A percentile compares a stretch with the other conserved stretches of the same genome.
Conservation (phyloP, 257 asterid species). For the Primulina eburnea region DNA sequence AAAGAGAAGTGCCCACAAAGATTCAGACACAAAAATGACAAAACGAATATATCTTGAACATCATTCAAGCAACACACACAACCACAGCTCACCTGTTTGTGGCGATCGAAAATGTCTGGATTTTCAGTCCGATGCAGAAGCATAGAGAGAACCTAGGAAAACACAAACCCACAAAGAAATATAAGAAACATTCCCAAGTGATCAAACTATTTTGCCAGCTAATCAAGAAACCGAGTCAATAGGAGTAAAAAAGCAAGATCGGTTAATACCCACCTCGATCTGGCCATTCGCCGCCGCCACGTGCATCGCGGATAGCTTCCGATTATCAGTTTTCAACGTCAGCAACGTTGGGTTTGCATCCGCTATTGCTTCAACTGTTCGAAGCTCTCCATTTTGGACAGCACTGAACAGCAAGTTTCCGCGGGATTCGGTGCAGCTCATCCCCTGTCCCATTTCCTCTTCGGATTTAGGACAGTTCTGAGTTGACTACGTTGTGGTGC, state of each 20-base stretch:
- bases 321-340: constrained; percentile 33
- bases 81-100: constrained; percentile 59
- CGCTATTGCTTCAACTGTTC: constrained; percentile 51
- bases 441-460: constrained; percentile 58
- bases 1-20: not conserved
- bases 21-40: not conserved
- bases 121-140: constrained; percentile 61
- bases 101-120: constrained; percentile 72
- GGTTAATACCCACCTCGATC: constrained; percentile 52
- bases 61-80: constrained; percentile 9
- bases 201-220: constrained; percentile 20
- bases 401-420: constrained; percentile 53
- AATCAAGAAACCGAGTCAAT: not conserved
- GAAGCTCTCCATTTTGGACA: constrained; percentile 68
- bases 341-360: constrained; percentile 50
- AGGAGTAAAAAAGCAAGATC: constrained; percentile 9
- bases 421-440: constrained; percentile 49
- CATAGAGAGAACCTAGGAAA: constrained; percentile 59
- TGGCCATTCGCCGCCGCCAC: constrained; percentile 70
- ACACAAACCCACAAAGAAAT: constrained; percentile 13
- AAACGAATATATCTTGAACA: not conserved
- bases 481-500: constrained; percentile 1
- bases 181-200: not conserved
- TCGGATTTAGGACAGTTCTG: constrained; percentile 18
- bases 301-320: constrained; percentile 59